Evolutionary conservation across 805 yeast species (phyloP).

Genomic region (Wickerhamomyces subpelliculosus): DNA sequence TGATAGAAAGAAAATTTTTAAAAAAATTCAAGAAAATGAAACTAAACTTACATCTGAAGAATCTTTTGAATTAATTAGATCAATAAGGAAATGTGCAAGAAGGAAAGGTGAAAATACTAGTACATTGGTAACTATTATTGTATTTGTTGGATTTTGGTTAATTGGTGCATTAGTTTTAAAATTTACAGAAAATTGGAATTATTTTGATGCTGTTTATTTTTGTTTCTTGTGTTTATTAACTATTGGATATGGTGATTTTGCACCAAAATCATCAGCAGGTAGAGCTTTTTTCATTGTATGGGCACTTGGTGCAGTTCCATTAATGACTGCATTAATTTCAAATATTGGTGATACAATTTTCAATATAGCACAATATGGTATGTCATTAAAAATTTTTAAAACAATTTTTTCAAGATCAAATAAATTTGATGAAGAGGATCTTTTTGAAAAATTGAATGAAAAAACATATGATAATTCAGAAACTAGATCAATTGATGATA

Average conservation of each 20-base stretch:
- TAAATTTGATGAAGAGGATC: slow-evolving; percentile 1
- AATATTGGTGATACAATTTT: slow-evolving; percentile 60
- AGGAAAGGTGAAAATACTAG: slow-evolving; percentile 32
- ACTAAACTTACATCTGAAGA: slow-evolving; percentile 32
- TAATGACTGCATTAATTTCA: slow-evolving; percentile 77
- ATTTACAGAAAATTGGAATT: slow-evolving; percentile 62
- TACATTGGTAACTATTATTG: slow-evolving; percentile 30
- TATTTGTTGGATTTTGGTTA: slow-evolving; percentile 58
- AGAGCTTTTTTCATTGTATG: slow-evolving; percentile 68
- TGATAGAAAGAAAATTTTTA: slow-evolving; percentile 31
- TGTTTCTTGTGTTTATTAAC: slow-evolving; percentile 70
- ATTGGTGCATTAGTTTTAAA: slow-evolving; percentile 65
- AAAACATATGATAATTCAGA: background rate
- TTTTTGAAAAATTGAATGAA: slow-evolving; percentile 3
- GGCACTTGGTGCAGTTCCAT: slow-evolving; percentile 79
- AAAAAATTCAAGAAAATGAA: slow-evolving; percentile 10
- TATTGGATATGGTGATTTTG: slow-evolving; percentile 78
- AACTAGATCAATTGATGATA: slow-evolving; percentile 8
- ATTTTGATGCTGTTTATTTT: slow-evolving; percentile 67
- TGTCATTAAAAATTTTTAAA: slow-evolving; percentile 3
- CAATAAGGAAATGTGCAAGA: slow-evolving; percentile 37
- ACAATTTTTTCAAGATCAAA: slow-evolving; percentile 2
- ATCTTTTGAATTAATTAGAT: slow-evolving; percentile 50
- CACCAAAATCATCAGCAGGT: slow-evolving; percentile 60
- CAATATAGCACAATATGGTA: slow-evolving; percentile 17